Percentiles rank a stretch among this genome's conserved stretches.
Conservation (phyloP, 2,329 filamentous ascomycete species). For the Drechmeria coniospora region DNA sequence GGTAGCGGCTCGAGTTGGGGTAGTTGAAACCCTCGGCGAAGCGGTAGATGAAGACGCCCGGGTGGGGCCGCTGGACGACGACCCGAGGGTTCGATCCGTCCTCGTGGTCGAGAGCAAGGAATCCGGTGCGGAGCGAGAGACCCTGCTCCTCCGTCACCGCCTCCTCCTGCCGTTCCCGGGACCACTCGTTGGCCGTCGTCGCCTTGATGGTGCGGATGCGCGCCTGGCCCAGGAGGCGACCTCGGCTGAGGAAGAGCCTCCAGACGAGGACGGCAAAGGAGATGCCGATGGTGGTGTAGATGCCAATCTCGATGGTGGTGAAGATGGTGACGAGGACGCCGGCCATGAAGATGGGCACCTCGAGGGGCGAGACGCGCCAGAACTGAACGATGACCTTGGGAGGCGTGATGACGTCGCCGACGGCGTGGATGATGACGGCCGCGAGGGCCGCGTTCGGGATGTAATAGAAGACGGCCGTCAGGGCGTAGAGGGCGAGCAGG, state of each 20-base stretch:
- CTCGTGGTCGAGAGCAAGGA: conserved; percentile 31
- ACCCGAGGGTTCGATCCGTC: conserved; percentile 35
- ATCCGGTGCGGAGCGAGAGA: conserved; percentile 22
- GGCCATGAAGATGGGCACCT: conserved; percentile 72
- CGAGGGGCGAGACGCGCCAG: conserved; percentile 70
- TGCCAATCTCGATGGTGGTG: conserved; percentile 65
- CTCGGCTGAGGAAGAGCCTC: conserved; percentile 63
- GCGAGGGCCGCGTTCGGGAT: conserved; percentile 65
- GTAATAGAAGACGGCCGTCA: conserved; percentile 76
- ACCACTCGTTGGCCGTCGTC: conserved; percentile 40
- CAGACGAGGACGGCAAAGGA: conserved; percentile 60
- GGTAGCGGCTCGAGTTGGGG: conserved; percentile 34
- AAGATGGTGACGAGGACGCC: conserved; percentile 77
- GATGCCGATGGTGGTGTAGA: conserved; percentile 63
- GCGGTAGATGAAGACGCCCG: conserved; percentile 39
- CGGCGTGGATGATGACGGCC: conserved; percentile 81
- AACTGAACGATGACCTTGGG: conserved; percentile 76
- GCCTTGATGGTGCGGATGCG: conserved; percentile 72
- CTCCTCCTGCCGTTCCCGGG: conserved; percentile 7
- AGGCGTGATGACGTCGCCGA: conserved; percentile 71
- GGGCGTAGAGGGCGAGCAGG: conserved; percentile 67
- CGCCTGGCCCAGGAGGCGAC: conserved; percentile 64
- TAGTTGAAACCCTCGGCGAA: conserved; percentile 43
- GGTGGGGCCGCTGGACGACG: conserved; percentile 29
- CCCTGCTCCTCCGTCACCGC: conserved; percentile 30